Evolutionary conservation across 129 eudicot species (phyloP).

Genomic region (carrot (Daucus carota)): DH1_v3.0 NC_030389.2:10262001-10262500

Average conservation of each 20-base stretch:
- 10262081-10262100: slow-evolving; percentile 41
- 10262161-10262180: slow-evolving; percentile 28
- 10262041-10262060: slow-evolving; percentile 58
- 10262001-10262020: slow-evolving; percentile 44
- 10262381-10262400: slow-evolving; percentile 50
- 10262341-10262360: slow-evolving; percentile 27
- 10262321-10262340: slow-evolving; percentile 32
- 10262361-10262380: slow-evolving; percentile 49
- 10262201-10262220: slow-evolving; percentile 51
- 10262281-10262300: slow-evolving; percentile 31
- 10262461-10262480: slow-evolving; percentile 32
- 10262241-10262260: slow-evolving; percentile 54
- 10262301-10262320: slow-evolving; percentile 33
- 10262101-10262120: slow-evolving; percentile 53
- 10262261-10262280: slow-evolving; percentile 24
- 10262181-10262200: slow-evolving; percentile 33
- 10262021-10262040: slow-evolving; percentile 58
- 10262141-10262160: slow-evolving; percentile 46
- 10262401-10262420: slow-evolving; percentile 49
- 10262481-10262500: slow-evolving; percentile 31
- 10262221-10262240: slow-evolving; percentile 54
- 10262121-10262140: slow-evolving; percentile 48
- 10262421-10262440: slow-evolving; percentile 36
- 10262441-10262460: slow-evolving; percentile 34
- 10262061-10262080: slow-evolving; percentile 30